Base-by-base conservation (phyloP, 805 yeast species). In the Lachancea dasiensis region DNA sequence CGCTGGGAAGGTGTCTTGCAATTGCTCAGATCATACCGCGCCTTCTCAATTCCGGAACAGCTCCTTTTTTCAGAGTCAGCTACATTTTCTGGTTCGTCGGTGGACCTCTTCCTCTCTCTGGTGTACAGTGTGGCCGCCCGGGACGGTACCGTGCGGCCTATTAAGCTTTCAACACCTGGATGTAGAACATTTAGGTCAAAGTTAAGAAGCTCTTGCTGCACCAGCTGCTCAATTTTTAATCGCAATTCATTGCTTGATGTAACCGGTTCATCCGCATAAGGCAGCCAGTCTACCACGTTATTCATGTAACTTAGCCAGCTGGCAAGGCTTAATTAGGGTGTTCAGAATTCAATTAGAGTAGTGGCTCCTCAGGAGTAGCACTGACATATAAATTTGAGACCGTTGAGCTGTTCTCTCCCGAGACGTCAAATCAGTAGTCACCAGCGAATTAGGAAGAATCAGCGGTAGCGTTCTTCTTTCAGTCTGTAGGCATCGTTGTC, bases 21-120 rank as follows among this genome's bases (percentile, higher is more conserved):
- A 19, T 26, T 27, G 6, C 22, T 28, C 22, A 39, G 8, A 15
- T 54, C 53, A 48, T 68, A 68, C 21, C 53, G 40, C 1, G 41
- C 35, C 21, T 63, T 41, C 41, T 67, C 70, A 10, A 72, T 58
- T 17, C 52, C 40, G 3, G 50, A 45, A 27, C 46, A 29, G 22
- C 40, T 39, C 5, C 24, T 35, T 23, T 29, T 41, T 27, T n/a
- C n/a, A n/a, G n/a, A n/a, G n/a, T n/a, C n/a, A n/a, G n/a, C n/a
- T n/a, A 33, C 41, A 17, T 33, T 27, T 16, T 27, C 32, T 21
- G 43, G 18, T 13, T 43, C 34, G 9, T 17, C 31, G 2, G 34
- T 30, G 19, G 14, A 9, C 30, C 35, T n/a, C 18, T 11, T 22
- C 24, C 7, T 10, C 9, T 10, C 24, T 22, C 24, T 7, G 7